These are phyloP conservation scores for Hypoxylon sp. DNA, from an alignment of 2,329 filamentous ascomycete species.

Conservation along the genomic window DNA sequence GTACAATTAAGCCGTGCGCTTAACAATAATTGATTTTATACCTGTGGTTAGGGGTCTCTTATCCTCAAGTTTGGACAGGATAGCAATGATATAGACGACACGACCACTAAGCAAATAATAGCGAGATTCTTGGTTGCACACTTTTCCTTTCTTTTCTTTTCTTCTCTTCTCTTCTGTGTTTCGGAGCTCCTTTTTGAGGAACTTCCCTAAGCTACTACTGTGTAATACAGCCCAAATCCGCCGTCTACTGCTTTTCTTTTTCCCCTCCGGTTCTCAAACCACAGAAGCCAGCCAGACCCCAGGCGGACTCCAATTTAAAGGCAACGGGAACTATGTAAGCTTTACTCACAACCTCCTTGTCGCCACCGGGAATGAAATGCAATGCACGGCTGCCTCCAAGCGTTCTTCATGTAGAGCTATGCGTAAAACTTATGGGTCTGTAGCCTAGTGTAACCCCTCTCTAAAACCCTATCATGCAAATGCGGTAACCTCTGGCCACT, in stretches of 20 bases:
- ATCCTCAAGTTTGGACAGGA: too few species aligned
- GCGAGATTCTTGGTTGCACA: background rate
- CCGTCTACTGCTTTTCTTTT: conserved; percentile 27
- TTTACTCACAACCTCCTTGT: conserved; percentile 18
- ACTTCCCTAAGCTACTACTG: background rate
- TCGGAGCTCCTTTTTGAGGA: conserved; percentile 5
- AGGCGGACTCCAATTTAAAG: conserved; percentile 4
- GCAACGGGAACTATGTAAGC: conserved; percentile 30
- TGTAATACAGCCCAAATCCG: conserved; percentile 1
- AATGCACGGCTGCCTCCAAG: conserved; percentile 14
- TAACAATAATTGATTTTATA: too few species aligned
- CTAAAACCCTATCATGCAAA: conserved; percentile 60
- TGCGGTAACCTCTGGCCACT: conserved; percentile 66
- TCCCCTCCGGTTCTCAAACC: background rate
- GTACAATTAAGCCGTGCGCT: too few species aligned
- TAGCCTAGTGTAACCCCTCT: background rate
- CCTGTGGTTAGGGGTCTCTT: too few species aligned
- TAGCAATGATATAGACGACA: background rate
- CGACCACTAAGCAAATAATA: background rate
- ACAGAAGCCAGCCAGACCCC: background rate
- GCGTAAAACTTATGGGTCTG: conserved; percentile 1
- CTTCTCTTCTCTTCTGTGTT: conserved; percentile 20
- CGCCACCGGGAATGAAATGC: conserved; percentile 27
- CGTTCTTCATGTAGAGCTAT: conserved; percentile 2
- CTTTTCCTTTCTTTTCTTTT: conserved; percentile 25